Percentiles rank a stretch among this genome's conserved stretches.
Evolutionary conservation across 176 grass and related monocot genomes (phyloP).

Genomic region (Echinochloa phyllopogon): DNA sequence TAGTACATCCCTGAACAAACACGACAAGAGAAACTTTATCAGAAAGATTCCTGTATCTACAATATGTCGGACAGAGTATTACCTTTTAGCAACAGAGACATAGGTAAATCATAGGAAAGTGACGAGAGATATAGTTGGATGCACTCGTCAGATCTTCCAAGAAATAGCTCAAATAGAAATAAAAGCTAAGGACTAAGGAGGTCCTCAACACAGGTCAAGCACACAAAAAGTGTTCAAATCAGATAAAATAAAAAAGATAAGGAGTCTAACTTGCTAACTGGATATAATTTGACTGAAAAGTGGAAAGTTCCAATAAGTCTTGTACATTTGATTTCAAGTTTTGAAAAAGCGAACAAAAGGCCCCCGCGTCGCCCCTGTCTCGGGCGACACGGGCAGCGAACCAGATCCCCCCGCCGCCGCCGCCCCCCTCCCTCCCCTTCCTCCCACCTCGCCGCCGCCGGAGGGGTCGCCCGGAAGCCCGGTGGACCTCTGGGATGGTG

Average conservation of each 20-base stretch:
- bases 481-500: too few relatives aligned
- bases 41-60: constrained; percentile 42
- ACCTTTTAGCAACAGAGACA: constrained; percentile 2
- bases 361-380: too few relatives aligned
- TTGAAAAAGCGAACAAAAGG: too few relatives aligned
- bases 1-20: constrained; percentile 25
- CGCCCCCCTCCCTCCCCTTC: too few relatives aligned
- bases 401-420: too few relatives aligned
- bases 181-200: not conserved
- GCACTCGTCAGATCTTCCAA: not conserved
- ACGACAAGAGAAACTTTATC: constrained; percentile 39
- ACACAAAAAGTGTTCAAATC: not conserved
- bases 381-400: too few relatives aligned
- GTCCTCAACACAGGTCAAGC: not conserved
- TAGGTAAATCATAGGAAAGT: not conserved
- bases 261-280: not conserved
- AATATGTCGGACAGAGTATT: constrained; percentile 33
- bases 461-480: too few relatives aligned
- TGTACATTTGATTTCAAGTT: too few relatives aligned
- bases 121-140: not conserved
- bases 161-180: constrained; percentile 8
- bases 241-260: not conserved
- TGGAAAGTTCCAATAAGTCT: not conserved
- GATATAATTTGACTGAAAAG: not conserved
- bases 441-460: too few relatives aligned